phyloP scores from a whole-genome alignment of 1,284 basidiomycete species.

The Ganoderma multipileum region DNA sequence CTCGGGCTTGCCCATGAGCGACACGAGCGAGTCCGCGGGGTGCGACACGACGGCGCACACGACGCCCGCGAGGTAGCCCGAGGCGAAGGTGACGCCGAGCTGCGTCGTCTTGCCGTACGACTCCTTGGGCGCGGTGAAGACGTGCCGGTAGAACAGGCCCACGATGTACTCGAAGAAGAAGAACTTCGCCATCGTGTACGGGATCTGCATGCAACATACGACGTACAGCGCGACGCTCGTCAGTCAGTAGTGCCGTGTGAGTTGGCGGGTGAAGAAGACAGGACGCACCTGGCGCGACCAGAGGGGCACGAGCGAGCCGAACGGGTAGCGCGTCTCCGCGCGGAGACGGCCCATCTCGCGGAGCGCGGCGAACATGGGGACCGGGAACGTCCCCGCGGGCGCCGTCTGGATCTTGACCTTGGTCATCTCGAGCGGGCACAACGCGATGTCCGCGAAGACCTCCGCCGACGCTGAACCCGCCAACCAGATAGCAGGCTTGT shows the following conservation, averaged over 20 bases:
- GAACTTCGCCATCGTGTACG: constrained; percentile 91
- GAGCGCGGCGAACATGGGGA: constrained; percentile 73
- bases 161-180: constrained; percentile 86
- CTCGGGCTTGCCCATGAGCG: constrained; percentile 76
- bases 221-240: too few relatives aligned
- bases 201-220: constrained; percentile 61
- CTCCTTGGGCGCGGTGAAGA: constrained; percentile 80
- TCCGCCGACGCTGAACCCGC: constrained; percentile 93
- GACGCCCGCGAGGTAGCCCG: constrained; percentile 85
- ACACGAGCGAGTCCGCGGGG: constrained; percentile 82
- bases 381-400: constrained; percentile 75
- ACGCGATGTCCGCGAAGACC: constrained; percentile 92
- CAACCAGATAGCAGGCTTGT: constrained; percentile 96
- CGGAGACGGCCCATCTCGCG: constrained; percentile 67
- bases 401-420: constrained; percentile 88
- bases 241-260: too few relatives aligned
- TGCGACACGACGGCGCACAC: constrained; percentile 85
- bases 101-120: constrained; percentile 75
- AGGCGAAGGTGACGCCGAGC: constrained; percentile 81
- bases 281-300: constrained; percentile 80
- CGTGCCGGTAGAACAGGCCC: constrained; percentile 76
- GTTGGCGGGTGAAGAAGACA: not conserved
- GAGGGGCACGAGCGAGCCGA: constrained; percentile 81
- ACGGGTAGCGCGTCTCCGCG: constrained; percentile 78
- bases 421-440: constrained; percentile 85